Evolutionary conservation across 2,329 filamentous ascomycete genomes (phyloP), one percentile per base, ranked within the genome.

Genomic region (Paraconiothyrium brasiliense): DNA sequence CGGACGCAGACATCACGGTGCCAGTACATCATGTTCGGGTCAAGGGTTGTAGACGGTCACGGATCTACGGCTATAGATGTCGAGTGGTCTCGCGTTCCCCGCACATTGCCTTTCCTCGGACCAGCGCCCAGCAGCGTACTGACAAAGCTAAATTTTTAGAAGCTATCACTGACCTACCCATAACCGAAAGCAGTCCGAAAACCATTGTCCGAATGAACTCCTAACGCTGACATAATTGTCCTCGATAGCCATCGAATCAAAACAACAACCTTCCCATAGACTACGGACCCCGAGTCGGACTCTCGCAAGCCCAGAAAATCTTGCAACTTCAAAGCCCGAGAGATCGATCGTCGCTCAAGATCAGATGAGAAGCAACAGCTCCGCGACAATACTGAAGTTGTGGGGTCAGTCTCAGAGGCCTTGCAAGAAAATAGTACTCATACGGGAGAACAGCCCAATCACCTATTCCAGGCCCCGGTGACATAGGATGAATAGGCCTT

Each of bases 371-470:
- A 16, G 65, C 57, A 30, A 71, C 61, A 9, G 71, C 48, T 11
- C 74, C 73, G 39, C 73, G 71, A 55, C 72, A 75, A 47, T 72
- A 68, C 34, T 71, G 68, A 27, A 63, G 65, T 61, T 76, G 69
- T n/a, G 71, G 66, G 24, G 70, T 76, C 14, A 78, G 60, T 9
- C 73, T 67, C 35, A 78, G 66, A 2, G 74, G 75, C 9, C 44
- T 68, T 14, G 49, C 65, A 4, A 66, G 49, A 37, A 76, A 76
- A 48, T 70, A 60, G 58, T 76, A 73, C 11, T 59, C 62, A 7
- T 50, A 52, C 16, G 43, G 49, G 39, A 50, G 56, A 34, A 54
- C 59, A 34, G 52, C 41, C 67, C 67, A 71, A 24, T 59, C 58
- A 22, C 64, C 65, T 20, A 74, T 55, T 10, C 70, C 71, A 1